phyloP scores from a whole-genome alignment of 768 basidiomycete genomes.

The Mycena kentingensis region DNA sequence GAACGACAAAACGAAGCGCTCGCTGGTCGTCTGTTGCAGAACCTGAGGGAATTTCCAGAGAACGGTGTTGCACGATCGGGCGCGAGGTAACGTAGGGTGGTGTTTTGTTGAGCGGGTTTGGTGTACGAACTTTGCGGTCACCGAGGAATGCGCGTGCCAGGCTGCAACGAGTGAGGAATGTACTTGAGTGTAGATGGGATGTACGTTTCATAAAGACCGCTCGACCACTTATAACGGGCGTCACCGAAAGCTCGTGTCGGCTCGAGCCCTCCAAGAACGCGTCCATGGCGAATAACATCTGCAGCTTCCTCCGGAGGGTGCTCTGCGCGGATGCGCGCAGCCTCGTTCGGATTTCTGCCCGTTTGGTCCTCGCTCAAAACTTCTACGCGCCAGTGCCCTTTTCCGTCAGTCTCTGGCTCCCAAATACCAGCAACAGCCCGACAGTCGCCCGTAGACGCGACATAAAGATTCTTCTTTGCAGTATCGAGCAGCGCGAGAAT shows the following conservation, averaged over 20 bases:
- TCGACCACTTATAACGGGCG: constrained; percentile 86
- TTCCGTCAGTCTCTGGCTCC: constrained; percentile 64
- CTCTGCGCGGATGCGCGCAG: constrained; percentile 76
- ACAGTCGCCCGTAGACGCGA: constrained; percentile 92
- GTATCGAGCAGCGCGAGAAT: constrained; percentile 88
- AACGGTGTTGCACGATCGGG: constrained; percentile 80
- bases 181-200: constrained; percentile 23
- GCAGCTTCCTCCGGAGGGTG: constrained; percentile 77
- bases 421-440: constrained; percentile 94
- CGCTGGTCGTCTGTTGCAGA: not conserved
- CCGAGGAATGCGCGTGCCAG: constrained; percentile 63
- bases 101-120: constrained; percentile 70
- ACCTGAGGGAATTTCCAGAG: constrained; percentile 63
- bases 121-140: constrained; percentile 55
- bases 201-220: constrained; percentile 70
- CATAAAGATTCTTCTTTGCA: constrained; percentile 76
- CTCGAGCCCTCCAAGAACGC: constrained; percentile 86
- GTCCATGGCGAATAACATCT: constrained; percentile 75
- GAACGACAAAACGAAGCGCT: constrained; percentile 73
- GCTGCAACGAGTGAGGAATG: constrained; percentile 2
- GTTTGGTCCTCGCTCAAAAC: constrained; percentile 97
- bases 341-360: constrained; percentile 84
- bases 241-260: constrained; percentile 88
- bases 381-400: constrained; percentile 86
- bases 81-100: constrained; percentile 90